phyloP scores from a whole-genome alignment of 257 asterid species.

The Prunella vulgaris region DNA sequence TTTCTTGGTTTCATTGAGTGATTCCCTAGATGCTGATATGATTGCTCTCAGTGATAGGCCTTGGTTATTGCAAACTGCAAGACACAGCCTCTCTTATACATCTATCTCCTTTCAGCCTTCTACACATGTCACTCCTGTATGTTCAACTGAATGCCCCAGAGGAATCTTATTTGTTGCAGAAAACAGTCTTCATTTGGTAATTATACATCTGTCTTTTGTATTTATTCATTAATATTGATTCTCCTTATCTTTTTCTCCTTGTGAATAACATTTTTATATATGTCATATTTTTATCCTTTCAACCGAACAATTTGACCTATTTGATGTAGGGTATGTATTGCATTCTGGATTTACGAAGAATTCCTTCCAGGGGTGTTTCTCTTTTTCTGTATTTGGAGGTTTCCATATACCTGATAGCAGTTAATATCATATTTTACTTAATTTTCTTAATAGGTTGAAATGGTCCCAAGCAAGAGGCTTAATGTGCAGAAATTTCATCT shows the following conservation, averaged over 20 bases:
- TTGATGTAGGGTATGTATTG: neutral
- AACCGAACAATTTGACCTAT: neutral
- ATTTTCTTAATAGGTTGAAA: constrained; percentile 70
- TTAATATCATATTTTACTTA: constrained; percentile 12
- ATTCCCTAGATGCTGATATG: constrained; percentile 77
- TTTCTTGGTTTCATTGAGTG: constrained; percentile 80
- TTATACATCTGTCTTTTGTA: constrained; percentile 4
- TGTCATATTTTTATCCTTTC: neutral
- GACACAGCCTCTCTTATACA: constrained; percentile 91
- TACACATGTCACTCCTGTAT: constrained; percentile 93
- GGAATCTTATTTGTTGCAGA: constrained; percentile 96
- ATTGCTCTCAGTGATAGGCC: constrained; percentile 98
- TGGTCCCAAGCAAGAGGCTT: constrained; percentile 97
- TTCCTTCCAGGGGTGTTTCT: neutral
- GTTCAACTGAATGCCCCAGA: constrained; percentile 79
- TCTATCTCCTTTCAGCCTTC: constrained; percentile 95
- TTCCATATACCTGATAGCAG: constrained; percentile 1
- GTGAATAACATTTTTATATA: neutral
- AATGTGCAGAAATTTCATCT: constrained; percentile 92
- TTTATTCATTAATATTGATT: neutral
- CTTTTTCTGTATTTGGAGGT: neutral
- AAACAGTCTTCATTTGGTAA: constrained; percentile 93
- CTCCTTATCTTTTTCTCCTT: neutral
- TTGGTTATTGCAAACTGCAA: constrained; percentile 94
- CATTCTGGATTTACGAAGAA: neutral